Conservation (phyloP, 257 asterid species). For the Gardenia jasminoides region DNA sequence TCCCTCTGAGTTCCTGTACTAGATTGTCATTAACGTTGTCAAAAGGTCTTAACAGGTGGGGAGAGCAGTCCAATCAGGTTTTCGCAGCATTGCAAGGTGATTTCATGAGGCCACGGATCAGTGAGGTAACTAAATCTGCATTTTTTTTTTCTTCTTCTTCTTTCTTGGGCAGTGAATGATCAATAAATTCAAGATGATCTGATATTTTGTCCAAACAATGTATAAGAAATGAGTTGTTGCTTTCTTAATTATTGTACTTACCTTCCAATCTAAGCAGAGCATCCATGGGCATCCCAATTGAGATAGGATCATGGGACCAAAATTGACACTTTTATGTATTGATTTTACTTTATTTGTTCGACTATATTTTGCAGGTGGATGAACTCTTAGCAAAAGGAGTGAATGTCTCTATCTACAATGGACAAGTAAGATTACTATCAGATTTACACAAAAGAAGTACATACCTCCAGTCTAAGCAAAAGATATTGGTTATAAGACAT, state of each 20-base stretch:
- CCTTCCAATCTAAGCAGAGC: background rate
- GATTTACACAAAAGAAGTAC: background rate
- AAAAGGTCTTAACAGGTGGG: conserved; percentile 55
- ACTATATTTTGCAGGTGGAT: conserved; percentile 57
- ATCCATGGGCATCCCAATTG: background rate
- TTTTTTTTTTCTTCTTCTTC: too few relatives aligned
- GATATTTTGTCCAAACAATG: too few relatives aligned
- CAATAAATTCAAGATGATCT: background rate
- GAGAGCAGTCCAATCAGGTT: conserved; percentile 57
- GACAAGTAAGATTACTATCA: conserved; percentile 59
- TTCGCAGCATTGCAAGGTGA: conserved; percentile 54
- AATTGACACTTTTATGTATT: background rate
- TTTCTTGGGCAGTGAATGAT: background rate
- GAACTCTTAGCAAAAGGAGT: conserved; percentile 78
- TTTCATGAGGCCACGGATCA: conserved; percentile 85
- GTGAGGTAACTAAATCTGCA: conserved; percentile 49
- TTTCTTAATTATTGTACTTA: background rate
- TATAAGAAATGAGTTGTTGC: background rate
- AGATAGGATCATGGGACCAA: background rate
- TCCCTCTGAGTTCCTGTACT: background rate
- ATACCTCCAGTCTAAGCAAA: background rate
- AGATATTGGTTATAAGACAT: background rate
- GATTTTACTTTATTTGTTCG: background rate
- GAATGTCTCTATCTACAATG: conserved; percentile 74
- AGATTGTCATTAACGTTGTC: background rate